Conservation (phyloP, 768 basidiomycete species). For the Lentinula sp. region DNA sequence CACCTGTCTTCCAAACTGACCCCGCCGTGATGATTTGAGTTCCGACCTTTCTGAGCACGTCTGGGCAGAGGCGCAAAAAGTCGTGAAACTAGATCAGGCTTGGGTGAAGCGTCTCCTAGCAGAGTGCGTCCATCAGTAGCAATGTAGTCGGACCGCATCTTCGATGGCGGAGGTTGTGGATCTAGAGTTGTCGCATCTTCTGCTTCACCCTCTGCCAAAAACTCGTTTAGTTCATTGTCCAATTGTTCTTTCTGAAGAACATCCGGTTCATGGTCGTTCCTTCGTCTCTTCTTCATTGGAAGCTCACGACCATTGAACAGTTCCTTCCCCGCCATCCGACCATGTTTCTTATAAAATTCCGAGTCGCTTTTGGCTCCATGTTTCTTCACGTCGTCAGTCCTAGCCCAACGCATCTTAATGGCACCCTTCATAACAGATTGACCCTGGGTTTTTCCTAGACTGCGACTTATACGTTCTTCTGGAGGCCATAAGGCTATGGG, state of each 20-base stretch:
- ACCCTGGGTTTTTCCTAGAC: conserved; percentile 62
- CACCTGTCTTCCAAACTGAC: conserved; percentile 12
- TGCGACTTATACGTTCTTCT: conserved; percentile 69
- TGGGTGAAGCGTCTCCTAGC: conserved; percentile 47
- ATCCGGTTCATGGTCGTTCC: conserved; percentile 28
- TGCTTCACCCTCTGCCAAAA: conserved; percentile 44
- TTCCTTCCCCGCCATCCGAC: conserved; percentile 58
- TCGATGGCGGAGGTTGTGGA: conserved; percentile 49
- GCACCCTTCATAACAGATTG: conserved; percentile 40
- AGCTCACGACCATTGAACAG: conserved; percentile 29
- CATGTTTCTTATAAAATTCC: conserved; percentile 76
- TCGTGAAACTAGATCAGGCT: conserved; percentile 36
- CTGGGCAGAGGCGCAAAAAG: conserved; percentile 41
- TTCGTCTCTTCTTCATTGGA: conserved; percentile 22
- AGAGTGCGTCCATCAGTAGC: conserved; percentile 43
- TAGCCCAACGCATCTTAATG: conserved; percentile 76
- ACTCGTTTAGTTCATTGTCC: conserved; percentile 67
- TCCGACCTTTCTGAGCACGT: conserved; percentile 24
- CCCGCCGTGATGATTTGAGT: neutral
- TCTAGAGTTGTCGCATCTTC: conserved; percentile 17
- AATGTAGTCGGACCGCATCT: conserved; percentile 66
- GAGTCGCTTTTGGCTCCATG: conserved; percentile 67
- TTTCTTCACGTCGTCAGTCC: conserved; percentile 67
- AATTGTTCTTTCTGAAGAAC: conserved; percentile 36
- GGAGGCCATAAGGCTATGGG: conserved; percentile 76